Evolutionary conservation across 345 rosid species (phyloP).

Genomic region (Luvunga scandens): DNA sequence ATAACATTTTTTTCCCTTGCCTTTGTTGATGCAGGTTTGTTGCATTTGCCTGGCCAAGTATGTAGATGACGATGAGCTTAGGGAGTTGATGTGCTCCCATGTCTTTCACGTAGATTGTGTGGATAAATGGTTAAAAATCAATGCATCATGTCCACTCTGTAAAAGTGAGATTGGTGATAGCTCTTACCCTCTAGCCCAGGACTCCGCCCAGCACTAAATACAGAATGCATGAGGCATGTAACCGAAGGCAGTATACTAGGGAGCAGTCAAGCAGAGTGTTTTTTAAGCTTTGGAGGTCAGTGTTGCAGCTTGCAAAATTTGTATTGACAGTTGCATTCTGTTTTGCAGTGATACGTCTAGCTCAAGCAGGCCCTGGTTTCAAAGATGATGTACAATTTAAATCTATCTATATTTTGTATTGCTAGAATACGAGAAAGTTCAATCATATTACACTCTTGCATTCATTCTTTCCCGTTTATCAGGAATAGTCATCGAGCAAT

Average conservation of each 20-base stretch:
- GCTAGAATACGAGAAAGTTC: not conserved
- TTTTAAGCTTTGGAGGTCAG: too few relatives aligned
- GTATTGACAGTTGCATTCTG: not conserved
- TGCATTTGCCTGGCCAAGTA: constrained; percentile 71
- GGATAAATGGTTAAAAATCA: constrained; percentile 76
- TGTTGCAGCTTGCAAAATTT: not conserved
- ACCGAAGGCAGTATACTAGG: not conserved
- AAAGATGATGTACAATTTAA: not conserved
- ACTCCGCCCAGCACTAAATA: constrained; percentile 12
- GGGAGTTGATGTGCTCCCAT: constrained; percentile 68
- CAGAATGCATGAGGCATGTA: not conserved
- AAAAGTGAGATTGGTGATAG: constrained; percentile 55
- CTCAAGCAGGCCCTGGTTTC: not conserved
- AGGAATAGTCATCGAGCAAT: not conserved
- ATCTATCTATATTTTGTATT: not conserved
- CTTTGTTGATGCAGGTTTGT: constrained; percentile 46
- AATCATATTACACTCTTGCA: not conserved
- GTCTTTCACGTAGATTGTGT: constrained; percentile 69
- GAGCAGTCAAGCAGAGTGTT: not conserved
- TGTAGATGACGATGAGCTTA: constrained; percentile 57
- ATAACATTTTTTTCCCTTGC: not conserved
- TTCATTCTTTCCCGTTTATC: not conserved
- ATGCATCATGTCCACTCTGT: constrained; percentile 78
- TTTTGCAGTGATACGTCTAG: not conserved
- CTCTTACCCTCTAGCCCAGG: constrained; percentile 22